These are phyloP conservation scores for Grosmannia serpens DNA, from an alignment of 2,329 filamentous ascomycete genomes.

Conservation along the genomic window DNA sequence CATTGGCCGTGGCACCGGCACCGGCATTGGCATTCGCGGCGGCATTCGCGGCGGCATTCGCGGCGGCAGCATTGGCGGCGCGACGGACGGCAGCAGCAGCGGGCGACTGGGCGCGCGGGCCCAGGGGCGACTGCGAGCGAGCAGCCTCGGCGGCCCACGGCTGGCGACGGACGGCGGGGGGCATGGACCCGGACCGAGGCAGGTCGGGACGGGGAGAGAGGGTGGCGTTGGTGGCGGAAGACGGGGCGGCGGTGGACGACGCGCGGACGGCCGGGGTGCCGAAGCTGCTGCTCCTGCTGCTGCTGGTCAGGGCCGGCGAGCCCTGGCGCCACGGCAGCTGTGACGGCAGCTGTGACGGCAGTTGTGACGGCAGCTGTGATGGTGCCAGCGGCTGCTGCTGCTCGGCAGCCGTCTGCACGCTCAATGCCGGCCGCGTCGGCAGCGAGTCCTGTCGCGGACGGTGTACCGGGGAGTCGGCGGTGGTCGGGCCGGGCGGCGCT, in stretches of 20 bases:
- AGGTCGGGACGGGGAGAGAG: not conserved
- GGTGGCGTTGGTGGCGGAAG: not conserved
- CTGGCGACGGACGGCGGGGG: slow-evolving; percentile 17
- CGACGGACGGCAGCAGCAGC: slow-evolving; percentile 27
- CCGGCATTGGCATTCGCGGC: too few relatives aligned
- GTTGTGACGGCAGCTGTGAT: not conserved
- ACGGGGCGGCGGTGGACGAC: slow-evolving; percentile 3
- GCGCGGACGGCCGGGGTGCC: slow-evolving; percentile 9
- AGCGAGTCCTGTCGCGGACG: slow-evolving; percentile 11
- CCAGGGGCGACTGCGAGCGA: slow-evolving; percentile 23
- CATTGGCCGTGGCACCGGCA: not conserved
- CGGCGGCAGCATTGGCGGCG: not conserved
- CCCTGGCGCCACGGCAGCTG: slow-evolving; percentile 3
- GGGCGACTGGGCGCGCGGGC: slow-evolving; percentile 16
- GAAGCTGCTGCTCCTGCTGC: not conserved
- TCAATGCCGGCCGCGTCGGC: not conserved
- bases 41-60: too few relatives aligned
- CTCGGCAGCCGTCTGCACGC: not conserved
- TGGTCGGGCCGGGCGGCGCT: not conserved
- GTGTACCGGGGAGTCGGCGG: not conserved
- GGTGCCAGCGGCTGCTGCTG: slow-evolving; percentile 13
- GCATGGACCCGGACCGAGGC: slow-evolving; percentile 12
- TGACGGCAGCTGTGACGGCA: not conserved
- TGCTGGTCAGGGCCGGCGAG: slow-evolving; percentile 10
- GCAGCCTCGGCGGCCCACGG: slow-evolving; percentile 19